Evolutionary conservation across 1,284 basidiomycete genomes (phyloP).

Genomic region (Ustilago lituana): DNA sequence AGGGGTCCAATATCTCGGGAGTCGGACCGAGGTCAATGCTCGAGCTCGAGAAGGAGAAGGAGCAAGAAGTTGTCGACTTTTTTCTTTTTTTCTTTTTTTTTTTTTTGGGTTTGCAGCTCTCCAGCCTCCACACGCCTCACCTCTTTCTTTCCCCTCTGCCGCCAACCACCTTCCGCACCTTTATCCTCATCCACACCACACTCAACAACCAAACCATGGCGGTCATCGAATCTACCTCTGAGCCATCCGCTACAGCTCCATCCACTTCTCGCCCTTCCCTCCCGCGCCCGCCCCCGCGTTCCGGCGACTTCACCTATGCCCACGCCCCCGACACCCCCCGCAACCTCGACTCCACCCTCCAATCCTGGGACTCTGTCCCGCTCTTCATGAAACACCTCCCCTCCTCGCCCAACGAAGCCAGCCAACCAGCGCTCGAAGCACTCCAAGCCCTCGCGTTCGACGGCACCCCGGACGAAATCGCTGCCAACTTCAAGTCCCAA

Average conservation of each 20-base stretch:
- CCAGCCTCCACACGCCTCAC: neutral
- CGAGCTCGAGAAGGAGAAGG: no score
- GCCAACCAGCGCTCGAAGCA: slow-evolving; percentile 78
- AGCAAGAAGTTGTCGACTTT: no score
- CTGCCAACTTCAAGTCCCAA: slow-evolving; percentile 90
- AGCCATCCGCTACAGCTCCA: neutral
- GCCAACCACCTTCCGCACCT: neutral
- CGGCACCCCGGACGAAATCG: slow-evolving; percentile 90
- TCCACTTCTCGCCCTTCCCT: slow-evolving; percentile 1
- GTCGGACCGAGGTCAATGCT: no score
- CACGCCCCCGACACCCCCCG: slow-evolving; percentile 18
- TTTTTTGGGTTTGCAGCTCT: neutral
- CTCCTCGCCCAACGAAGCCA: neutral
- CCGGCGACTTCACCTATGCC: slow-evolving; percentile 25
- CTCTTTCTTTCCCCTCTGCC: neutral
- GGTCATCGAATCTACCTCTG: slow-evolving; percentile 10
- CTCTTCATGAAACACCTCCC: slow-evolving; percentile 93
- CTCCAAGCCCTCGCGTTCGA: slow-evolving; percentile 87
- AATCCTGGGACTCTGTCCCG: slow-evolving; percentile 70
- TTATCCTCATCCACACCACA: neutral
- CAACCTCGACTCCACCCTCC: slow-evolving; percentile 31
- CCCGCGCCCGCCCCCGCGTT: slow-evolving; percentile 21
- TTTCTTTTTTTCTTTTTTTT: no score
- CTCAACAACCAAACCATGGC: slow-evolving; percentile 9
- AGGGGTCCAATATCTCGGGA: no score